Percentiles rank a stretch among this genome's conserved stretches.
Evolutionary conservation across 176 grass and related monocot species (phyloP).

Genomic region (Calamus simplicifolius): DNA sequence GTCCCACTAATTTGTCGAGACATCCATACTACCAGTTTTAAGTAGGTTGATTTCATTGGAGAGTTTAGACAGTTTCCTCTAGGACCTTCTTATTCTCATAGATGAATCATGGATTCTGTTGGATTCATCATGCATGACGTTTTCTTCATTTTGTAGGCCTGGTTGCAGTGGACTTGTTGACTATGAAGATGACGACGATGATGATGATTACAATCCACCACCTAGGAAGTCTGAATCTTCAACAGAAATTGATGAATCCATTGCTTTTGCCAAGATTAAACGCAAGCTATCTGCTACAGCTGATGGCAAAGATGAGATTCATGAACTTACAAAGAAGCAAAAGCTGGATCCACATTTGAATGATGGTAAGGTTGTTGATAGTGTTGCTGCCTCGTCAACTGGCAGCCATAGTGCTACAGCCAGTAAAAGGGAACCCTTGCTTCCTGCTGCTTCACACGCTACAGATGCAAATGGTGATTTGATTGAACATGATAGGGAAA

Average conservation of each 20-base stretch:
- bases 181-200: conserved; percentile 60
- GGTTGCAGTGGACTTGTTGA: conserved; percentile 45
- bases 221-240: conserved; percentile 29
- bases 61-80: too few species aligned
- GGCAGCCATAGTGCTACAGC: conserved; percentile 22
- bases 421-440: conserved; percentile 4
- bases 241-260: conserved; percentile 17
- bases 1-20: too few species aligned
- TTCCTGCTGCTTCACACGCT: conserved; percentile 13
- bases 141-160: conserved; percentile 31
- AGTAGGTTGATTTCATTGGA: too few species aligned
- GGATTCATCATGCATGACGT: too few species aligned
- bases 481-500: background rate
- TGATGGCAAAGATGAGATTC: conserved; percentile 3
- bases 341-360: conserved; percentile 28
- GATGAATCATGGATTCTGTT: too few species aligned
- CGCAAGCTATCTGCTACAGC: conserved; percentile 17
- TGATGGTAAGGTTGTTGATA: conserved; percentile 14
- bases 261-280: conserved; percentile 40
- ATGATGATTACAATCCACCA: conserved; percentile 46
- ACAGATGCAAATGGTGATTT: conserved; percentile 34
- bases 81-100: too few species aligned
- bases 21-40: too few species aligned
- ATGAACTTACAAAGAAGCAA: conserved; percentile 18
- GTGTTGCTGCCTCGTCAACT: conserved; percentile 20